A percentile compares a stretch with the other conserved stretches of the same genome.
phyloP scores from a whole-genome alignment of 192 early-diverging fungal species.

The Podila epigama region DNA sequence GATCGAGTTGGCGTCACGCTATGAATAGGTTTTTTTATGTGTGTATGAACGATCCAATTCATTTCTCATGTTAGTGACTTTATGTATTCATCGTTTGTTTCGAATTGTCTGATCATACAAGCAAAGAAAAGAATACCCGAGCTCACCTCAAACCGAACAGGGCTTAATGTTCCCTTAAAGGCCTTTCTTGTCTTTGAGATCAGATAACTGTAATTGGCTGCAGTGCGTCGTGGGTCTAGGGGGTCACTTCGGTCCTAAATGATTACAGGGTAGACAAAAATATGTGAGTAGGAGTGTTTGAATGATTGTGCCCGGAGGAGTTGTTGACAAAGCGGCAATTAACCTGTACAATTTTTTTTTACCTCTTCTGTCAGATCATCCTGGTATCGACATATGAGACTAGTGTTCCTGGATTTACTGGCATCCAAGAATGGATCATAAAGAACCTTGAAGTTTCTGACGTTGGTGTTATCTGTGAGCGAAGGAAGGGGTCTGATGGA shows the following conservation, averaged over 20 bases:
- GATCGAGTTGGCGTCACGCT: conserved; percentile 42
- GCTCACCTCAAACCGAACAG: conserved; percentile 39
- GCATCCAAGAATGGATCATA: conserved; percentile 47
- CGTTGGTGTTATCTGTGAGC: conserved; percentile 3
- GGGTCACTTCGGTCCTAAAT: conserved; percentile 34
- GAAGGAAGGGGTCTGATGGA: conserved; percentile 12
- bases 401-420: conserved; percentile 37
- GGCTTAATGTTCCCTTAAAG: conserved; percentile 30
- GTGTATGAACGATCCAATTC: background rate
- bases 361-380: conserved; percentile 48
- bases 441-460: conserved; percentile 37
- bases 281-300: background rate
- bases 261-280: background rate
- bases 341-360: background rate
- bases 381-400: conserved; percentile 41
- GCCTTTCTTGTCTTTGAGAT: conserved; percentile 40
- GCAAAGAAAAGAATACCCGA: background rate
- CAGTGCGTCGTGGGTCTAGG: conserved; percentile 38
- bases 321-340: too few species aligned
- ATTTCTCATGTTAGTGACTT: background rate
- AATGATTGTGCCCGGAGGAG: too few species aligned
- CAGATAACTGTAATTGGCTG: conserved; percentile 43
- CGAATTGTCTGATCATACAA: too few species aligned
- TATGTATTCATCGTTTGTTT: too few species aligned
- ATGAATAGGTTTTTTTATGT: background rate